Percentiles rank a stretch among this genome's conserved stretches.
These are phyloP conservation scores for Meyerozyma guilliermondii DNA, from an alignment of 1,139 yeast genomes.

Conservation along the genomic window DNA sequence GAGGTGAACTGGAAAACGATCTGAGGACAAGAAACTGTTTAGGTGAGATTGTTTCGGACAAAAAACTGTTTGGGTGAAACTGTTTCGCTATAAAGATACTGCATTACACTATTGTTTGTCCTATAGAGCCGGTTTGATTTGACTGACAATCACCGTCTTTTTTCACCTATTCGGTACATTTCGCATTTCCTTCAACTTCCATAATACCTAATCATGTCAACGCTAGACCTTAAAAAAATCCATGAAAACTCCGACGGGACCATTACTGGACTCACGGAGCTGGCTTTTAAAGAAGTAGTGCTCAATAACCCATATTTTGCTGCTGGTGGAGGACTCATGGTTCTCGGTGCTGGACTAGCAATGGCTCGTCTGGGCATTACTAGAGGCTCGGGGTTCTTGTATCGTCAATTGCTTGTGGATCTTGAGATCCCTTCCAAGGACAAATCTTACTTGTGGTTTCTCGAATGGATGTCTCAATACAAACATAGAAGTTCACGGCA, in stretches of 20 bases:
- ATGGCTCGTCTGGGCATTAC: constrained; percentile 67
- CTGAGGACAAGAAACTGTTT: no score
- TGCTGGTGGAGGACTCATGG: constrained; percentile 96
- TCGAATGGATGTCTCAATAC: constrained; percentile 93
- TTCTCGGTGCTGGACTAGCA: constrained; percentile 83
- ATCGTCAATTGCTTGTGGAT: constrained; percentile 84
- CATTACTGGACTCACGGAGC: constrained; percentile 25
- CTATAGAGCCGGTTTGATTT: no score
- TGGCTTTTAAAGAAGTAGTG: constrained; percentile 50
- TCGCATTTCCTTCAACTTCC: no score
- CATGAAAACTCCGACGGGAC: constrained; percentile 35
- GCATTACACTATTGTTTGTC: no score
- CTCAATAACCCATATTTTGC: constrained; percentile 88
- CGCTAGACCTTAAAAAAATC: constrained; percentile 35
- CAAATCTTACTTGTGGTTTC: constrained; percentile 89
- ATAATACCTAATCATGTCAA: not conserved
- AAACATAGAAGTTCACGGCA: constrained; percentile 74
- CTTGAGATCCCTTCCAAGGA: constrained; percentile 92
- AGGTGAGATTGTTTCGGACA: no score
- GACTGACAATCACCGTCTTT: no score
- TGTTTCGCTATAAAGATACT: no score
- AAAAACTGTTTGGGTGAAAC: no score
- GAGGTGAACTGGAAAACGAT: no score
- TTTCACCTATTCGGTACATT: no score
- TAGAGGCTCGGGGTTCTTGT: constrained; percentile 60